Percentiles rank a stretch among this genome's conserved stretches.
Evolutionary conservation across 2,329 filamentous ascomycete genomes (phyloP).

Genomic region (Aschersonia sp.): DNA sequence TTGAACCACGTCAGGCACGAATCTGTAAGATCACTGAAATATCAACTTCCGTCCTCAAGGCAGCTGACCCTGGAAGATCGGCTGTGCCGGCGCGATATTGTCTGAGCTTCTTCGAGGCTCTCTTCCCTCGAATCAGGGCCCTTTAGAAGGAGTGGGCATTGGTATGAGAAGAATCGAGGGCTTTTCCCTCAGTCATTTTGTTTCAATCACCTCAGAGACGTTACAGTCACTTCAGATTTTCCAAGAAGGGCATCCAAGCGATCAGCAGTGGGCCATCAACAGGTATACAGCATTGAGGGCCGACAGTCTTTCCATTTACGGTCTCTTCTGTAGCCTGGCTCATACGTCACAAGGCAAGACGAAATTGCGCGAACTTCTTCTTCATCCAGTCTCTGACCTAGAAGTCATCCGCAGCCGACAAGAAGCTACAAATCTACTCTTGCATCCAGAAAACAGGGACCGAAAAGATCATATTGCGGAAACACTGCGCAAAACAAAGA

Average conservation of each 20-base stretch:
- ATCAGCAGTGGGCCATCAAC: slow-evolving; percentile 50
- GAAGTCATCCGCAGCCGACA: slow-evolving; percentile 57
- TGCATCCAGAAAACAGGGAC: slow-evolving; percentile 51
- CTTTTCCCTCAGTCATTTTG: slow-evolving; percentile 51
- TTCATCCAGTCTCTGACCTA: slow-evolving; percentile 61
- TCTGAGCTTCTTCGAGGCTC: slow-evolving; percentile 52
- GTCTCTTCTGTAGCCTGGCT: slow-evolving; percentile 61
- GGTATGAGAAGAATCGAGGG: slow-evolving; percentile 25
- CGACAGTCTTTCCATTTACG: slow-evolving; percentile 73
- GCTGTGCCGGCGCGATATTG: slow-evolving; percentile 80
- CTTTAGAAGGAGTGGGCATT: not conserved
- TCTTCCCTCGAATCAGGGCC: slow-evolving; percentile 27
- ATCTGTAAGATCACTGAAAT: slow-evolving; percentile 32
- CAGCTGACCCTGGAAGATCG: slow-evolving; percentile 34
- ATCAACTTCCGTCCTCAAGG: not conserved
- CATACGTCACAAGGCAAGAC: slow-evolving; percentile 66
- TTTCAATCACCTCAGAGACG: slow-evolving; percentile 74
- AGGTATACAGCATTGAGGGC: slow-evolving; percentile 43
- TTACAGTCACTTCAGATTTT: slow-evolving; percentile 74
- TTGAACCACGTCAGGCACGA: slow-evolving; percentile 12
- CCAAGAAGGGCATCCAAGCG: slow-evolving; percentile 70
- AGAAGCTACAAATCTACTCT: slow-evolving; percentile 49
- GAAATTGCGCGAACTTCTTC: slow-evolving; percentile 63
- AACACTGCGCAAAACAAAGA: slow-evolving; percentile 56
- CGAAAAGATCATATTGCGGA: slow-evolving; percentile 39